Conservation (phyloP, 805 yeast species). For the Yarrowia deformans region DNA sequence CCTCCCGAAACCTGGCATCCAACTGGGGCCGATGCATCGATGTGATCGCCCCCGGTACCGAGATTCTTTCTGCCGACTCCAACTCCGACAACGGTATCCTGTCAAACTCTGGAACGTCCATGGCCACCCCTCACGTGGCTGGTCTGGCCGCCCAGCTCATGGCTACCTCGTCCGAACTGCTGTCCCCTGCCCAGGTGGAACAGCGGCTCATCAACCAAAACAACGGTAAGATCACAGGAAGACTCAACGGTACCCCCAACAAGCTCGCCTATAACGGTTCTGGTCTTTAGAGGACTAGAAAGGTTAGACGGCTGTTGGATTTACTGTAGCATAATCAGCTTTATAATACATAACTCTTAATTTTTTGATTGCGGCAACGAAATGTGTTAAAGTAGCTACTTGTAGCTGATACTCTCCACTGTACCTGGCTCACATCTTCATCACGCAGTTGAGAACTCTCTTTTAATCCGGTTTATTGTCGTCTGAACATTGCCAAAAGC, state of each 20-base stretch:
- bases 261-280: slow-evolving; percentile 28
- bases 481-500: too few species aligned
- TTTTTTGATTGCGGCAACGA: too few species aligned
- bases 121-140: slow-evolving; percentile 97
- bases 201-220: slow-evolving; percentile 6
- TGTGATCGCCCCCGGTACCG: slow-evolving; percentile 94
- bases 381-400: too few species aligned
- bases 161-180: slow-evolving; percentile 51
- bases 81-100: slow-evolving; percentile 47
- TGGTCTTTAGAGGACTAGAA: background rate
- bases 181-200: slow-evolving; percentile 31
- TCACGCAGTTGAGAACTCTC: too few species aligned
- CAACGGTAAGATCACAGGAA: background rate
- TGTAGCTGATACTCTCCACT: too few species aligned
- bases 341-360: too few species aligned
- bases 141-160: slow-evolving; percentile 90
- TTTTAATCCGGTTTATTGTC: too few species aligned
- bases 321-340: background rate
- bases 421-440: too few species aligned
- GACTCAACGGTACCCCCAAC: slow-evolving; percentile 21
- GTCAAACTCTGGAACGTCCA: slow-evolving; percentile 82
- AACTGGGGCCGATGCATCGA: slow-evolving; percentile 96
- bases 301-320: background rate
- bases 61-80: slow-evolving; percentile 66
- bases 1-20: background rate